Evolutionary conservation across 805 yeast genomes (phyloP).

Genomic region (Saccharomyces cerevisiae): DNA sequence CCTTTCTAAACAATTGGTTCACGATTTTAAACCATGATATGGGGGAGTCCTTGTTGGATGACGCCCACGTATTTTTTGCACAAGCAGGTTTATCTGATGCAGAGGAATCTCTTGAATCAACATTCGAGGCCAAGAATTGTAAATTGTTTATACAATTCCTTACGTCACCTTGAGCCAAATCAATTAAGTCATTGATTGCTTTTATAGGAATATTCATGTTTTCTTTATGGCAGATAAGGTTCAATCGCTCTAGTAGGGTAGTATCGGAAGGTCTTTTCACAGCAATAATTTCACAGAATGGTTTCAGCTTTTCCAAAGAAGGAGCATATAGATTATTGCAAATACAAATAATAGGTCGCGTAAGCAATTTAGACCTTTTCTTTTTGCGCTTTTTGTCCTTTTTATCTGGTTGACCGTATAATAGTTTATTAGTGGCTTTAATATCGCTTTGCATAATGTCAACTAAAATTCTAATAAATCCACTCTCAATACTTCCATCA

Average conservation of each 20-base stretch:
- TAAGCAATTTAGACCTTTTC: conserved; percentile 38
- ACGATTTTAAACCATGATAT: conserved; percentile 61
- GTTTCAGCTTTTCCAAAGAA: conserved; percentile 65
- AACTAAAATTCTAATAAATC: conserved; percentile 48
- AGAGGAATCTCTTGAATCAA: not conserved
- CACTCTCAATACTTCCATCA: conserved; percentile 67
- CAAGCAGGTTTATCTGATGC: conserved; percentile 6
- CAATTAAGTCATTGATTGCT: conserved; percentile 56
- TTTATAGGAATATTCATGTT: conserved; percentile 39
- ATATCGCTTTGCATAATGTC: conserved; percentile 55
- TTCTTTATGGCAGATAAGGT: conserved; percentile 49
- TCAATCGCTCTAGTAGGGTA: conserved; percentile 40
- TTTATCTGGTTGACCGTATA: not conserved
- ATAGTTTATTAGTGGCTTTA: conserved; percentile 34
- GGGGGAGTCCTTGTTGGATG: conserved; percentile 48
- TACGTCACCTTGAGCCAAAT: conserved; percentile 70
- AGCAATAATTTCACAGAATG: conserved; percentile 60
- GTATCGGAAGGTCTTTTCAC: conserved; percentile 52
- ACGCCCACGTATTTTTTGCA: conserved; percentile 8
- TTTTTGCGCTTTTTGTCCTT: conserved; percentile 25
- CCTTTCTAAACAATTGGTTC: conserved; percentile 50
- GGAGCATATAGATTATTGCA: conserved; percentile 82
- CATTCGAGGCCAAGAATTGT: conserved; percentile 46
- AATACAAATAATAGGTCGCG: conserved; percentile 83
- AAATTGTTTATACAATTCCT: conserved; percentile 77